phyloP scores from a whole-genome alignment of 2,329 filamentous ascomycete species.

The Hansfordia pulvinata region DNA sequence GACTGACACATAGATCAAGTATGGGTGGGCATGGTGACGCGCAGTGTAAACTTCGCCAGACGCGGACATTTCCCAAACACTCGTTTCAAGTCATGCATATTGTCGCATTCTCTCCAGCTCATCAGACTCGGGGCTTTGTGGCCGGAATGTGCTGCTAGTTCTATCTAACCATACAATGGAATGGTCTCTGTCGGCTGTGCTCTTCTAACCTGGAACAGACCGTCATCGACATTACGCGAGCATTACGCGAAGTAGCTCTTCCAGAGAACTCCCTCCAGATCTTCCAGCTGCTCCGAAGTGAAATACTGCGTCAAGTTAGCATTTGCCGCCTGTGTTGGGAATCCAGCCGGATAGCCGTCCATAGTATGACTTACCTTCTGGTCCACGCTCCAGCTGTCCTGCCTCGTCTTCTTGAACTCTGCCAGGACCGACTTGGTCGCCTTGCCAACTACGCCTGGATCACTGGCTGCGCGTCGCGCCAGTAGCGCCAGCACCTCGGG shows the following conservation, averaged over 20 bases:
- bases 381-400: constrained; percentile 97
- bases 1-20: too few relatives aligned
- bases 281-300: constrained; percentile 82
- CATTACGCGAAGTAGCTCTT: constrained; percentile 98
- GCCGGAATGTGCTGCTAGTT: too few relatives aligned
- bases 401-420: constrained; percentile 98
- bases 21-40: too few relatives aligned
- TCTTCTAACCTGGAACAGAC: too few relatives aligned
- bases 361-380: constrained; percentile 61
- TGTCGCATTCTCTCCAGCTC: too few relatives aligned
- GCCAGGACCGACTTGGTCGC: constrained; percentile 88
- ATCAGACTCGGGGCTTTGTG: too few relatives aligned
- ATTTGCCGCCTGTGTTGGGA: constrained; percentile 1
- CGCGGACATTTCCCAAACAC: too few relatives aligned
- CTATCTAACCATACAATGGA: too few relatives aligned
- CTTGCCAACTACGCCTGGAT: constrained; percentile 86
- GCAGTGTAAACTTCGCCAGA: too few relatives aligned
- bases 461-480: constrained; percentile 72
- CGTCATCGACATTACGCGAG: too few relatives aligned
- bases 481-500: constrained; percentile 80
- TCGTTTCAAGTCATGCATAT: too few relatives aligned
- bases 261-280: constrained; percentile 92
- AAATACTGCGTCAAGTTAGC: constrained; percentile 50
- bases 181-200: too few relatives aligned
- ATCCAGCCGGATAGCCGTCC: background rate